These are phyloP conservation scores for Paratinospora sagittata DNA, from an alignment of 164 flowering plant species.

Conservation along the genomic window DNA sequence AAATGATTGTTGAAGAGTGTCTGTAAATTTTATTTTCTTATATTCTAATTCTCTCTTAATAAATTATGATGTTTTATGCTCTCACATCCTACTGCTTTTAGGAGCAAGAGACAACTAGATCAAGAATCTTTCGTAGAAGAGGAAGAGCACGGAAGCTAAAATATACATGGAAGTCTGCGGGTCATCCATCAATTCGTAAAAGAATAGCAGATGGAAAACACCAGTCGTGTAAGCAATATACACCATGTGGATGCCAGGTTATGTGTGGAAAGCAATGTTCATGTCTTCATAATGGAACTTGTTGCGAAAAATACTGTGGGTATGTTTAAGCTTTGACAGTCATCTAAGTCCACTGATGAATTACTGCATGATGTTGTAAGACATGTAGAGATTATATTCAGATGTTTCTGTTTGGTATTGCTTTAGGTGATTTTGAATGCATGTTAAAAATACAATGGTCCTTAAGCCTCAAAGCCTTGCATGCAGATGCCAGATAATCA, in stretches of 20 bases:
- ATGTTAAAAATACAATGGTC: neutral
- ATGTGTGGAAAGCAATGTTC: slow-evolving; percentile 91
- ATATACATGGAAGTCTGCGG: slow-evolving; percentile 89
- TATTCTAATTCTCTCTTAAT: too few species aligned
- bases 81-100: slow-evolving; percentile 14
- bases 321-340: slow-evolving; percentile 28
- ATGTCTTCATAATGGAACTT: slow-evolving; percentile 75
- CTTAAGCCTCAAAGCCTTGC: neutral
- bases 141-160: slow-evolving; percentile 79
- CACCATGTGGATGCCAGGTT: slow-evolving; percentile 79
- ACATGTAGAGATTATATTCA: slow-evolving; percentile 4
- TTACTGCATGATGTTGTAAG: neutral
- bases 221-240: slow-evolving; percentile 67
- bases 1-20: neutral
- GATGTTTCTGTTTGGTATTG: neutral
- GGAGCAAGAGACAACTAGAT: slow-evolving; percentile 62
- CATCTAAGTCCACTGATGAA: too few species aligned
- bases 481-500: neutral
- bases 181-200: slow-evolving; percentile 82
- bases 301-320: slow-evolving; percentile 99
- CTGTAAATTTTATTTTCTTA: too few species aligned
- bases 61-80: neutral
- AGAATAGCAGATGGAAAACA: slow-evolving; percentile 82
- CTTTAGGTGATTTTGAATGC: neutral
- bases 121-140: slow-evolving; percentile 65